Conservation (phyloP, 106 monocot genomes). For the Acorus gramineus region DNA sequence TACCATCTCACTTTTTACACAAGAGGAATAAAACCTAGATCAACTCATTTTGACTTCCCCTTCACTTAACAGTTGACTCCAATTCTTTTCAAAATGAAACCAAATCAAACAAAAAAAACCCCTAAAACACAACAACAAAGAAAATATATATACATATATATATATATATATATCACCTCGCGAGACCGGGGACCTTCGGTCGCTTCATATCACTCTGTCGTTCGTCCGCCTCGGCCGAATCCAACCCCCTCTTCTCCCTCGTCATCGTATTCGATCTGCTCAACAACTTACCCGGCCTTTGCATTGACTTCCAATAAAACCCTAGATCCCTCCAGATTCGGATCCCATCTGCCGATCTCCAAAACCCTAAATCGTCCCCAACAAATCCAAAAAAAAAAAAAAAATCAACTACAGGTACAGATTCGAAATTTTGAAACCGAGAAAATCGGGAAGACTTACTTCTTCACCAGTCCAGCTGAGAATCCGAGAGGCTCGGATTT, state of each 20-base stretch:
- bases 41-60: too few relatives aligned
- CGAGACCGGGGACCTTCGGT: conserved; percentile 37
- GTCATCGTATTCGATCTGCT: conserved; percentile 18
- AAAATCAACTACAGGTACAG: too few relatives aligned
- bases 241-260: conserved; percentile 39
- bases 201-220: conserved; percentile 37
- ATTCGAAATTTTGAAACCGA: too few relatives aligned
- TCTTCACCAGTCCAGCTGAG: too few relatives aligned
- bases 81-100: neutral
- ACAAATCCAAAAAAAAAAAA: neutral
- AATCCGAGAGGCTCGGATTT: too few relatives aligned
- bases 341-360: neutral
- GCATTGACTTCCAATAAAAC: conserved; percentile 8
- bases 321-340: neutral
- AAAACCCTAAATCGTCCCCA: neutral
- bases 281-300: conserved; percentile 15
- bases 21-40: too few relatives aligned
- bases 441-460: too few relatives aligned
- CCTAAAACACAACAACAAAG: neutral
- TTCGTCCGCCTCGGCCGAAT: conserved; percentile 17
- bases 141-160: neutral
- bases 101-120: neutral
- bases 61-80: too few relatives aligned
- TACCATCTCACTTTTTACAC: too few relatives aligned
- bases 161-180: conserved; percentile 18